A percentile compares a stretch with the other conserved stretches of the same genome.
Conservation (phyloP, 148 eudicot species). For the Rhododendron williamsianum region DNA sequence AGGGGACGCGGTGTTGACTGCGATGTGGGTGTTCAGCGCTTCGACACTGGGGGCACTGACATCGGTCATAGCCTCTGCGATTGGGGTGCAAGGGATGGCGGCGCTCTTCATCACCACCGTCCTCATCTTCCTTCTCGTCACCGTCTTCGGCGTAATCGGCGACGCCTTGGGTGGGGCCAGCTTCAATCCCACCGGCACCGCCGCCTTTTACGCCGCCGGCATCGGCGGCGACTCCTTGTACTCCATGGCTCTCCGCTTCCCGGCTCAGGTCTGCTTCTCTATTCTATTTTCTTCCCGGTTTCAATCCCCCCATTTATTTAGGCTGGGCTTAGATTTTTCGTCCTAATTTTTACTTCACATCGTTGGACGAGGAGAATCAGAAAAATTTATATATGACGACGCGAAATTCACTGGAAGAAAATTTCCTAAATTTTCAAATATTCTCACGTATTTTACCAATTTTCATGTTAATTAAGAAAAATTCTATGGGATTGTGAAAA, state of each 20-base stretch:
- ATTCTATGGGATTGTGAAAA: too few relatives aligned
- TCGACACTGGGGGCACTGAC: constrained; percentile 41
- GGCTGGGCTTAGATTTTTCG: too few relatives aligned
- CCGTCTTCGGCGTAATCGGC: constrained; percentile 26
- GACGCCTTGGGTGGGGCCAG: constrained; percentile 39
- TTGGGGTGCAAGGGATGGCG: constrained; percentile 34
- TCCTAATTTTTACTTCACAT: too few relatives aligned
- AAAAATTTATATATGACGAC: too few relatives aligned
- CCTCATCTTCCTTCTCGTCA: constrained; percentile 19
- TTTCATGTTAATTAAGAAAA: too few relatives aligned
- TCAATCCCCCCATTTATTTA: not conserved
- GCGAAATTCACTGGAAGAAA: too few relatives aligned
- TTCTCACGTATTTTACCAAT: too few relatives aligned
- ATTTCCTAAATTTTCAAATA: too few relatives aligned
- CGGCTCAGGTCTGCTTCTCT: constrained; percentile 32
- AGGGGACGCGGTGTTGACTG: constrained; percentile 48
- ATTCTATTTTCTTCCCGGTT: not conserved
- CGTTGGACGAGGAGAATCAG: too few relatives aligned
- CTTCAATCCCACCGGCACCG: constrained; percentile 38
- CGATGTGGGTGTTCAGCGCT: constrained; percentile 66
- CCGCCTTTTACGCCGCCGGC: constrained; percentile 43
- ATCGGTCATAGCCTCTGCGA: constrained; percentile 22
- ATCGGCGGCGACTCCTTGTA: constrained; percentile 20
- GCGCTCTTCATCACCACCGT: constrained; percentile 35
- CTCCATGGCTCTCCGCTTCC: constrained; percentile 40